These are phyloP conservation scores for Cyberlindnera sargentensis DNA, from an alignment of 805 yeast species.

Conservation along the genomic window DNA sequence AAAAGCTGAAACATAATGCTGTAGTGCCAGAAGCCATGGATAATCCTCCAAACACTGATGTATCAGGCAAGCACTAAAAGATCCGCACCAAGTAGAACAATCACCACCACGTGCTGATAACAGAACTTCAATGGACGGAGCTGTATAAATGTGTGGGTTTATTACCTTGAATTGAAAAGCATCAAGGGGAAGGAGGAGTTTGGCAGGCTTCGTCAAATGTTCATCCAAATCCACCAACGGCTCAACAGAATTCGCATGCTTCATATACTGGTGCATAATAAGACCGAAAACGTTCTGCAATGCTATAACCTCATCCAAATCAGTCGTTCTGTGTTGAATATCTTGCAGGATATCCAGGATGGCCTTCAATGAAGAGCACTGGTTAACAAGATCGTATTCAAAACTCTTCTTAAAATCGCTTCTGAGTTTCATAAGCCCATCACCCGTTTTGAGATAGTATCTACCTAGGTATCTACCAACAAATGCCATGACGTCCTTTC, in stretches of 20 bases:
- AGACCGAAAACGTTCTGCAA: slow-evolving; percentile 37
- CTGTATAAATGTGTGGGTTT: neutral
- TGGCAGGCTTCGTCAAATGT: slow-evolving; percentile 9
- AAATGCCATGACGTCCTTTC: slow-evolving; percentile 7
- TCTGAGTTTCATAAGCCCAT: slow-evolving; percentile 1
- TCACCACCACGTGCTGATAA: neutral
- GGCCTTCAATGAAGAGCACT: slow-evolving; percentile 22
- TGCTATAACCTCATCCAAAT: slow-evolving; percentile 20
- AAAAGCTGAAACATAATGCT: slow-evolving; percentile 5
- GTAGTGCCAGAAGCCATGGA: slow-evolving; percentile 2
- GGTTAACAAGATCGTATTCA: slow-evolving; percentile 14
- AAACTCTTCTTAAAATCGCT: slow-evolving; percentile 6
- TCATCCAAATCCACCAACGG: slow-evolving; percentile 7
- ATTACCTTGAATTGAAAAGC: slow-evolving; percentile 11
- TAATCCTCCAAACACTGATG: neutral
- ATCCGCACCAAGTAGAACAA: slow-evolving; percentile 10
- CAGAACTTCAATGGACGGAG: neutral
- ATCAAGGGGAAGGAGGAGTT: slow-evolving; percentile 10
- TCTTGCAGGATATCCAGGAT: slow-evolving; percentile 24
- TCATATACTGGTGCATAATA: slow-evolving; percentile 26
- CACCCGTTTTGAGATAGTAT: slow-evolving; percentile 17
- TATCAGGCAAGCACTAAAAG: slow-evolving; percentile 7
- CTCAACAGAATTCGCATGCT: slow-evolving; percentile 7
- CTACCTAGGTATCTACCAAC: slow-evolving; percentile 18
- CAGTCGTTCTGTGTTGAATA: slow-evolving; percentile 6